Base-by-base conservation (phyloP, 2,329 filamentous ascomycete genomes). In the Diaporthe ilicicola region DNA sequence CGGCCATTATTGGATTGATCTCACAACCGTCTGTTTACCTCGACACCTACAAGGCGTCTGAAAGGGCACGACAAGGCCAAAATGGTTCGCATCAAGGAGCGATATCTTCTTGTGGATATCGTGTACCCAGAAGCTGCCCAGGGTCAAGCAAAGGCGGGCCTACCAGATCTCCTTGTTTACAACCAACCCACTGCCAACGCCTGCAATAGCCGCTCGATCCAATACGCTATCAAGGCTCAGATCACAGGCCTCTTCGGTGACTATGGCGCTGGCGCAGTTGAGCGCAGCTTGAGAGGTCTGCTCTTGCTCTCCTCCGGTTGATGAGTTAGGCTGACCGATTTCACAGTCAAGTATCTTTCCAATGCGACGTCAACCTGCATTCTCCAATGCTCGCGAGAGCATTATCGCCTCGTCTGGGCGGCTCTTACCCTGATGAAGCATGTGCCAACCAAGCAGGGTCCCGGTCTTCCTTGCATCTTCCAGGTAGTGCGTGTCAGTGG, bases 41-140 rank as follows among this genome's bases (percentile, higher is more conserved):
- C 32, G 8, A 50, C 17, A 29, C 34, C 22, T 22, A 19, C 59
- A 29, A 17, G 19, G n/a, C 24, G 12, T 42, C 34, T 24, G 7
- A 3, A 13, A 29, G 37, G 22, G n/a, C 42, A 7, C n/a, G 12
- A 13, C 37, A 19, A 15, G 39, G 29, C 34, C 69, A 83, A 53
- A 61, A 98, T 99, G 96, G 96, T 99, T 72, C 94, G 96, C 79
- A 90, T 98, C 76, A 99, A 99, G 83, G 93, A 97, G 82, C 92
- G 96, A 77, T 99, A 99, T 81, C 89, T 99, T 22, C 90, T 98
- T n/a, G 90, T 98, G 73, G 94, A 97, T 79, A 94, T 98, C 75
- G 87, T 98, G 56, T 98, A 98, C 77, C 94, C 95, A 0, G 87
- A 90, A 8, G 84, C 89, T 15, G 74, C 84, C 12, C 74, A 77